Conservation (phyloP, 2,329 filamentous ascomycete genomes). For the Leptosphaerulina australis region DNA sequence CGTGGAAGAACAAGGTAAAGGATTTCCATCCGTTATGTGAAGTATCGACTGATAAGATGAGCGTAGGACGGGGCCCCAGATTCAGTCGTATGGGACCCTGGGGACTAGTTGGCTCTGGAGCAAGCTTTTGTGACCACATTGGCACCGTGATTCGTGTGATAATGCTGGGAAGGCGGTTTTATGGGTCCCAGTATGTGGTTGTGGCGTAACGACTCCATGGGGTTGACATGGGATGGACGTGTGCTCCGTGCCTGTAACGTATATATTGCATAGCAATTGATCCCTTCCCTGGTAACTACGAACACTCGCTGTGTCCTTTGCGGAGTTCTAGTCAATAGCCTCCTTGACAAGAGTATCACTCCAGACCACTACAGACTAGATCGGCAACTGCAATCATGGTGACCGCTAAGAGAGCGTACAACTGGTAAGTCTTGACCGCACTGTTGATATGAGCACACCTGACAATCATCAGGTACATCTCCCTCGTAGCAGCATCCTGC, state of each 20-base stretch:
- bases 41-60: conserved; percentile 19
- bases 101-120: conserved; percentile 20
- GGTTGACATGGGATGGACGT: conserved; percentile 28
- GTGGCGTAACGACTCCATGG: conserved; percentile 29
- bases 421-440: conserved; percentile 49
- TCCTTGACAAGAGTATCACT: conserved; percentile 11
- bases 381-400: conserved; percentile 38
- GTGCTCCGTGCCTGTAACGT: conserved; percentile 22
- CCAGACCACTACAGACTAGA: not conserved
- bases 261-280: conserved; percentile 24
- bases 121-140: conserved; percentile 29
- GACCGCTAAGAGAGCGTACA: conserved; percentile 52
- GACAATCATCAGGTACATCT: conserved; percentile 63
- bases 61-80: conserved; percentile 35
- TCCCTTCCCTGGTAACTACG: conserved; percentile 17
- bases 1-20: conserved; percentile 33
- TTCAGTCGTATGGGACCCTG: conserved; percentile 18
- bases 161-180: conserved; percentile 23
- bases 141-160: conserved; percentile 42
- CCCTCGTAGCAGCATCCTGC: conserved; percentile 71
- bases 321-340: conserved; percentile 19
- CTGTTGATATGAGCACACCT: not conserved
- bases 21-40: conserved; percentile 23
- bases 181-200: conserved; percentile 26
- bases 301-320: conserved; percentile 27